phyloP scores from a whole-genome alignment of 164 flowering plant species.

The Protea cynaroides region DNA sequence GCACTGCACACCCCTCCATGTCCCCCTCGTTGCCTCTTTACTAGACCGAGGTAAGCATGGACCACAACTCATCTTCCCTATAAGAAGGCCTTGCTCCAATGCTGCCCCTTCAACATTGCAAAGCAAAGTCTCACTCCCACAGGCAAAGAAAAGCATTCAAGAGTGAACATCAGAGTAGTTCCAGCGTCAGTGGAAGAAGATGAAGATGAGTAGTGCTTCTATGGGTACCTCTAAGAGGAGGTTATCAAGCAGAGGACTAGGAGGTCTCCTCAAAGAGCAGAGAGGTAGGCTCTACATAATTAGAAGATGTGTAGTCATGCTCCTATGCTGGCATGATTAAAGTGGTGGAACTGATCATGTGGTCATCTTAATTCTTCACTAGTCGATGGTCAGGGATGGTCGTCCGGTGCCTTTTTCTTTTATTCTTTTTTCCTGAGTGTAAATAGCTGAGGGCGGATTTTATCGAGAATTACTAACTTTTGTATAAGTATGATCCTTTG shows the following conservation, averaged over 20 bases:
- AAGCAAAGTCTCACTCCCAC: not conserved
- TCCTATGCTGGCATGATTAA: slow-evolving; percentile 59
- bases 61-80: slow-evolving; percentile 24
- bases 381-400: no score
- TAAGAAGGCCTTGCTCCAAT: slow-evolving; percentile 11
- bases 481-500: slow-evolving; percentile 11
- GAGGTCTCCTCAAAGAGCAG: slow-evolving; percentile 50
- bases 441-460: slow-evolving; percentile 24
- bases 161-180: not conserved
- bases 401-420: not conserved
- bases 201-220: slow-evolving; percentile 27
- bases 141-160: not conserved
- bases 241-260: slow-evolving; percentile 48
- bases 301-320: slow-evolving; percentile 68
- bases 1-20: slow-evolving; percentile 30
- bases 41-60: slow-evolving; percentile 22
- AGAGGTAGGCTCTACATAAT: slow-evolving; percentile 61
- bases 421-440: slow-evolving; percentile 18
- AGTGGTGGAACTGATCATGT: not conserved
- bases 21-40: slow-evolving; percentile 38
- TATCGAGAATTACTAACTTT: slow-evolving; percentile 17
- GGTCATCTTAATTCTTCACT: not conserved
- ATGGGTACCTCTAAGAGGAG: slow-evolving; percentile 41
- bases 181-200: not conserved
- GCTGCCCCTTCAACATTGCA: not conserved